These are phyloP conservation scores for Zymoseptoria passerinii DNA, from an alignment of 2,329 filamentous ascomycete genomes.

Conservation along the genomic window DNA sequence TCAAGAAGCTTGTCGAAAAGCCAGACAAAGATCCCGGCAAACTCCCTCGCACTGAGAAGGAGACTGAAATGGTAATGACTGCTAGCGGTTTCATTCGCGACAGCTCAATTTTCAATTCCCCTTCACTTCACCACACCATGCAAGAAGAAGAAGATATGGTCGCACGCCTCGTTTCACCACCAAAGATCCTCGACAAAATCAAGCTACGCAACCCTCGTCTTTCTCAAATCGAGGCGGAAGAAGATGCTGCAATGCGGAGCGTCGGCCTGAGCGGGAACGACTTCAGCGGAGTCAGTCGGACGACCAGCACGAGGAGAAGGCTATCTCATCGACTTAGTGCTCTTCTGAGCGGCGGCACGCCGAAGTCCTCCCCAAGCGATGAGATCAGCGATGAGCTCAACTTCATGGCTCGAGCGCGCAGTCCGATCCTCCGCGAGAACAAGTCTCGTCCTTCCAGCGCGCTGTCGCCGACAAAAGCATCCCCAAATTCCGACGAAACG, in stretches of 20 bases:
- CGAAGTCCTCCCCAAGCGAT: not conserved
- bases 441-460: not conserved
- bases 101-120: constrained; percentile 3
- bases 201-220: constrained; percentile 5
- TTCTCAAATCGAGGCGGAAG: constrained; percentile 1
- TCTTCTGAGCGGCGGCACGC: not conserved
- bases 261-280: constrained; percentile 5
- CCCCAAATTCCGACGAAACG: not conserved
- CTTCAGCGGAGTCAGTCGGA: constrained; percentile 6
- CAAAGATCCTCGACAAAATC: constrained; percentile 22
- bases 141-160: constrained; percentile 13
- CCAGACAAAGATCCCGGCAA: constrained; percentile 98
- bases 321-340: not conserved
- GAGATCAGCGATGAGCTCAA: not conserved
- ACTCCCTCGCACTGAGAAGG: constrained; percentile 89
- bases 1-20: constrained; percentile 95
- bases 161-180: constrained; percentile 16
- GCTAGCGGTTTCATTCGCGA: constrained; percentile 11
- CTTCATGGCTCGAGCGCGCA: not conserved
- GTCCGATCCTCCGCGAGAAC: not conserved
- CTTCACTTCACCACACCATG: constrained; percentile 2
- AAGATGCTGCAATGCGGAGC: constrained; percentile 13
- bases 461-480: not conserved
- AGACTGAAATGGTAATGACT: constrained; percentile 64
- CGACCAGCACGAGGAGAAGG: constrained; percentile 1